These are phyloP conservation scores for Bocquillonia castaneifolia DNA, from an alignment of 441 rosid species.

Conservation along the genomic window DNA sequence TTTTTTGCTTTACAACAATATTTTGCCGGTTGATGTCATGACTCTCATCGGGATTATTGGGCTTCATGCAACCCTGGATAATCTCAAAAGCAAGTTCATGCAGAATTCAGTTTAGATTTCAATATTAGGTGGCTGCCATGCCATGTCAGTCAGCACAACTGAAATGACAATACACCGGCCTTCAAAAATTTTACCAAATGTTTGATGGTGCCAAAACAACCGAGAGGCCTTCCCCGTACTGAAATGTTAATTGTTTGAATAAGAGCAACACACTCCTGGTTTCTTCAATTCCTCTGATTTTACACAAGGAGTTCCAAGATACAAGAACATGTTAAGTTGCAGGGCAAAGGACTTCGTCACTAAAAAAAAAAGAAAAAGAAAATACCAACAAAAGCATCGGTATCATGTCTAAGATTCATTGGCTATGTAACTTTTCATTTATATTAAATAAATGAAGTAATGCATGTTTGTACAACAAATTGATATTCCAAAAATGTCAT, in stretches of 20 bases:
- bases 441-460: conserved; percentile 24
- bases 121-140: conserved; percentile 6
- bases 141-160: background rate
- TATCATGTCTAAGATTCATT: conserved; percentile 9
- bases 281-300: conserved; percentile 18
- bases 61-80: background rate
- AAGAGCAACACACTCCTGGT: conserved; percentile 12
- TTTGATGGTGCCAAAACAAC: background rate
- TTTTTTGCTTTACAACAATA: background rate
- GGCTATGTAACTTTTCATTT: conserved; percentile 17
- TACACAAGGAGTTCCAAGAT: conserved; percentile 12
- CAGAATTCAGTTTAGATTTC: background rate
- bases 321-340: conserved; percentile 15
- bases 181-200: background rate
- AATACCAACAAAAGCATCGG: background rate
- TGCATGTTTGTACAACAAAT: conserved; percentile 44
- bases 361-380: background rate
- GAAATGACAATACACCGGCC: conserved; percentile 6
- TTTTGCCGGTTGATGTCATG: background rate
- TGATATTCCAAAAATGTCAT: conserved; percentile 26
- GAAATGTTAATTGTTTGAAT: background rate
- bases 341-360: conserved; percentile 6
- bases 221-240: background rate
- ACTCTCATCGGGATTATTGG: conserved; percentile 6
- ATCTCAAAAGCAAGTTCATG: conserved; percentile 4